Percentiles rank a stretch among this genome's conserved stretches.
These are phyloP conservation scores for Pichia nanzhaoensis DNA, from an alignment of 805 yeast species.

Conservation along the genomic window DNA sequence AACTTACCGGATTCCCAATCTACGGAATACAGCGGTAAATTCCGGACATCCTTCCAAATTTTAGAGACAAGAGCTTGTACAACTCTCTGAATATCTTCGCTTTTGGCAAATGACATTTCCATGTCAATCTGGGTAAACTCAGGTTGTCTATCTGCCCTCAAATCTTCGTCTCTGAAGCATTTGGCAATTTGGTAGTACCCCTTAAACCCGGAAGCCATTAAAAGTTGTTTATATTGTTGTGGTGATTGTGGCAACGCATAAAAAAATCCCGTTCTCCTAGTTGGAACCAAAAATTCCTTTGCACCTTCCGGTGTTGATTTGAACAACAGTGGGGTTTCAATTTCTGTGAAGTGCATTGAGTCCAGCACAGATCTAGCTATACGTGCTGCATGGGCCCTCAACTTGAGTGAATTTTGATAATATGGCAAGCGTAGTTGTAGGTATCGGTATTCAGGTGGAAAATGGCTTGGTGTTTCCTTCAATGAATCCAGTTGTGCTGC, in stretches of 20 bases:
- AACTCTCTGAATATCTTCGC: constrained; percentile 56
- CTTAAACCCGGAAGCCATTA: constrained; percentile 90
- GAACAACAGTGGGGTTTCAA: constrained; percentile 89
- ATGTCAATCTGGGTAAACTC: constrained; percentile 96
- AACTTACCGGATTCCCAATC: constrained; percentile 27
- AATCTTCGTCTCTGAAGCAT: constrained; percentile 94
- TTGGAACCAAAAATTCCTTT: constrained; percentile 89
- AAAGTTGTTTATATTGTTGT: constrained; percentile 90
- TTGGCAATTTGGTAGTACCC: constrained; percentile 85
- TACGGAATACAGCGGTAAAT: constrained; percentile 33
- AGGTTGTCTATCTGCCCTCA: constrained; percentile 92
- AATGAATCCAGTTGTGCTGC: constrained; percentile 65
- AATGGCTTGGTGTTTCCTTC: constrained; percentile 45
- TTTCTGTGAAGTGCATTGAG: constrained; percentile 54
- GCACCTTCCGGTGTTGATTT: constrained; percentile 99
- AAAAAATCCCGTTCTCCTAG: constrained; percentile 53
- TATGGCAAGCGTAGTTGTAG: constrained; percentile 63
- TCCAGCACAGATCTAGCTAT: constrained; percentile 34
- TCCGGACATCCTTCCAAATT: constrained; percentile 49
- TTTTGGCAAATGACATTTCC: constrained; percentile 81
- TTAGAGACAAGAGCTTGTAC: constrained; percentile 51
- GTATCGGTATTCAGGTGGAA: constrained; percentile 77
- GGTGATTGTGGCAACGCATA: constrained; percentile 98
- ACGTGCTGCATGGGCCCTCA: constrained; percentile 50
- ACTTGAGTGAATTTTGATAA: constrained; percentile 49